These are phyloP conservation scores for Penicillium coprophilum DNA, from an alignment of 495 filamentous ascomycete species.

Conservation along the genomic window DNA sequence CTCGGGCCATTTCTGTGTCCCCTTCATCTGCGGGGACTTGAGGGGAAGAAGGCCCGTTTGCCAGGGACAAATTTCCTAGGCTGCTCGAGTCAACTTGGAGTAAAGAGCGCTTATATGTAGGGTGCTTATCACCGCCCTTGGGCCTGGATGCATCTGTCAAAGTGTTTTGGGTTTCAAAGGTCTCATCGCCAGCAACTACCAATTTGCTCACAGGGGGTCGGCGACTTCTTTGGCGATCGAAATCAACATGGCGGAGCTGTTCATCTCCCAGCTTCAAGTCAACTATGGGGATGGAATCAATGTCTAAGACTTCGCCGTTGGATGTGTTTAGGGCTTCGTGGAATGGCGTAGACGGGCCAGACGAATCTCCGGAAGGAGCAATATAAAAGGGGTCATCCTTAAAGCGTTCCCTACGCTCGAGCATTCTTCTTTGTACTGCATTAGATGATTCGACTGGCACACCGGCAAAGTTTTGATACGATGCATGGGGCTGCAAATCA, in stretches of 20 bases:
- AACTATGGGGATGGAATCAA: slow-evolving; percentile 95
- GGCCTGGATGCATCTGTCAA: slow-evolving; percentile 28
- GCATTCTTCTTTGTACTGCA: slow-evolving; percentile 59
- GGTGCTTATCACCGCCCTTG: slow-evolving; percentile 29
- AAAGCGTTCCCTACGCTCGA: slow-evolving; percentile 73
- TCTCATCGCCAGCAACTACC: slow-evolving; percentile 63
- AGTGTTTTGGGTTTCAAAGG: slow-evolving; percentile 32
- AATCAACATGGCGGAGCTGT: slow-evolving; percentile 8
- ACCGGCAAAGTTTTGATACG: slow-evolving; percentile 64
- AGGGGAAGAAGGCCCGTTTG: slow-evolving; percentile 27
- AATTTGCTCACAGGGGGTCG: slow-evolving; percentile 46
- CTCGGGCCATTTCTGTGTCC: slow-evolving; percentile 80
- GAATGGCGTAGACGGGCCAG: slow-evolving; percentile 63
- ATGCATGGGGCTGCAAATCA: slow-evolving; percentile 32
- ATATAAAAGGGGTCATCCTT: slow-evolving; percentile 97
- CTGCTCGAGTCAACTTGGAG: slow-evolving; percentile 84
- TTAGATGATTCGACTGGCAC: slow-evolving; percentile 62
- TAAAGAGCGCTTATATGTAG: slow-evolving; percentile 53
- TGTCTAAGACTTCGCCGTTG: slow-evolving; percentile 74
- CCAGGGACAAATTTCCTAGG: slow-evolving; percentile 64
- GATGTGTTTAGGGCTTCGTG: slow-evolving; percentile 66
- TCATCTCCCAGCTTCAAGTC: slow-evolving; percentile 70
- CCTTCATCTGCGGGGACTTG: slow-evolving; percentile 40
- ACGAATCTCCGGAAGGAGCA: slow-evolving; percentile 46
- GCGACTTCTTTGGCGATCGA: slow-evolving; percentile 22